phyloP scores from a whole-genome alignment of 2,329 filamentous ascomycete species.

The Diaporthe citri region DNA sequence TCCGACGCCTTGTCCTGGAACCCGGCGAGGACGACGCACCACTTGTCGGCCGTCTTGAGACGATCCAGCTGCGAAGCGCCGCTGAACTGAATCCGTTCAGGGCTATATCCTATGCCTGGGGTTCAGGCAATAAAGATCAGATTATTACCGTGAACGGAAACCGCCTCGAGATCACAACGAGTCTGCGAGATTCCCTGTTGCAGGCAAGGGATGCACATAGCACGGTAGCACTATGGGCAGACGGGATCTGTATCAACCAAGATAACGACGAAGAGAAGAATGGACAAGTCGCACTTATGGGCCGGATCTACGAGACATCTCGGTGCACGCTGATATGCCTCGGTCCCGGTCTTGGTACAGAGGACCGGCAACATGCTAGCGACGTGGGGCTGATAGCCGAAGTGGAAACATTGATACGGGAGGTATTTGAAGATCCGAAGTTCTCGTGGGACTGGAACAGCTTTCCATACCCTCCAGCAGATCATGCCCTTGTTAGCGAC shows the following conservation, averaged over 20 bases:
- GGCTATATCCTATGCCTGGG: constrained; percentile 24
- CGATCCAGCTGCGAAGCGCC: background rate
- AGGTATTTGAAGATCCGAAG: background rate
- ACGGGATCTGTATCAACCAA: constrained; percentile 17
- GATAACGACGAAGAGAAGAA: background rate
- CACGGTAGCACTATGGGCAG: background rate
- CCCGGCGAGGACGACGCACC: background rate
- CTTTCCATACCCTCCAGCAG: constrained; percentile 8
- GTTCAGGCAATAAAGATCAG: background rate
- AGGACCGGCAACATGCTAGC: background rate
- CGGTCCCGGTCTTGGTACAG: background rate
- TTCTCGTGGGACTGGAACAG: constrained; percentile 15
- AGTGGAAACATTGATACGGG: background rate
- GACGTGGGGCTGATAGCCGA: background rate
- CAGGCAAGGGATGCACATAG: background rate
- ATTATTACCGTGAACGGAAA: background rate
- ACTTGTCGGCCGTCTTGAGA: background rate
- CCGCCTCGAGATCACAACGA: constrained; percentile 2
- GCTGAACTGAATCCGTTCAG: background rate
- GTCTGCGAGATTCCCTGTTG: background rate
- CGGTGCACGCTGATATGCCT: background rate
- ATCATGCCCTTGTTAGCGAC: background rate
- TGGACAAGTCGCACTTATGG: constrained; percentile 8
- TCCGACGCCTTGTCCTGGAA: background rate
- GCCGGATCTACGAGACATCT: background rate